Conservation (phyloP, 352 stramenopile species). For the Phytophthora cactorum region DNA sequence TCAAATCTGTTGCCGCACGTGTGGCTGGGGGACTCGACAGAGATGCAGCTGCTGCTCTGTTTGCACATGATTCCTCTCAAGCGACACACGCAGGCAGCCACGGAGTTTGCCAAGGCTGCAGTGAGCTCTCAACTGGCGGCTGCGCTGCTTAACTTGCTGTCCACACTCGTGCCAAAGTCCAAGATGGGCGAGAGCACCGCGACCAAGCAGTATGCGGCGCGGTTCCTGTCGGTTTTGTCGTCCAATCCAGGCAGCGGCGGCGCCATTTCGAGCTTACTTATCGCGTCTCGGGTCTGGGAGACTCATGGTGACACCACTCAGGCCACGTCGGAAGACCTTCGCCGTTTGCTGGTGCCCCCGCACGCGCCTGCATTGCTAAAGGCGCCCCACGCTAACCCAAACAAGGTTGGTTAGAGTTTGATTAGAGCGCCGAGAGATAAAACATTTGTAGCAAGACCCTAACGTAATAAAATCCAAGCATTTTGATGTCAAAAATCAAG, state of each 20-base stretch:
- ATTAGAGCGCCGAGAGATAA: constrained; percentile 18
- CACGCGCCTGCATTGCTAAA: constrained; percentile 82
- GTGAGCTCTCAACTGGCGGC: constrained; percentile 82
- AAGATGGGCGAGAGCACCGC: constrained; percentile 80
- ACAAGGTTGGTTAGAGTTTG: constrained; percentile 74
- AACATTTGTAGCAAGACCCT: constrained; percentile 19
- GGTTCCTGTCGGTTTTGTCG: constrained; percentile 83
- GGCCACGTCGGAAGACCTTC: constrained; percentile 80
- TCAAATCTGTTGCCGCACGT: constrained; percentile 76
- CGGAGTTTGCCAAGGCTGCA: constrained; percentile 82
- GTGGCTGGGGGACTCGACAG: constrained; percentile 78
- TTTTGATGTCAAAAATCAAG: constrained; percentile 22
- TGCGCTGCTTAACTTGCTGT: constrained; percentile 83
- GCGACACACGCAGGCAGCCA: constrained; percentile 85
- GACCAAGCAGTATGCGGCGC: constrained; percentile 84
- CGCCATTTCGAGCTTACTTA: constrained; percentile 79
- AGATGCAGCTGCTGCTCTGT: constrained; percentile 85
- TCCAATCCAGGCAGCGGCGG: constrained; percentile 86
- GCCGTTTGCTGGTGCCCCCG: constrained; percentile 72
- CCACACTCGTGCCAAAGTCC: constrained; percentile 80
- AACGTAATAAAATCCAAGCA: constrained; percentile 29
- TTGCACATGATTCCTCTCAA: constrained; percentile 91
- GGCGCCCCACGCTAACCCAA: constrained; percentile 81
- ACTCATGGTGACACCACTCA: constrained; percentile 85
- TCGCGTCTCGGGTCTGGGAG: constrained; percentile 84